Evolutionary conservation across 2,329 filamentous ascomycete genomes (phyloP).

Genomic region (Lecanicillium sp.): DNA sequence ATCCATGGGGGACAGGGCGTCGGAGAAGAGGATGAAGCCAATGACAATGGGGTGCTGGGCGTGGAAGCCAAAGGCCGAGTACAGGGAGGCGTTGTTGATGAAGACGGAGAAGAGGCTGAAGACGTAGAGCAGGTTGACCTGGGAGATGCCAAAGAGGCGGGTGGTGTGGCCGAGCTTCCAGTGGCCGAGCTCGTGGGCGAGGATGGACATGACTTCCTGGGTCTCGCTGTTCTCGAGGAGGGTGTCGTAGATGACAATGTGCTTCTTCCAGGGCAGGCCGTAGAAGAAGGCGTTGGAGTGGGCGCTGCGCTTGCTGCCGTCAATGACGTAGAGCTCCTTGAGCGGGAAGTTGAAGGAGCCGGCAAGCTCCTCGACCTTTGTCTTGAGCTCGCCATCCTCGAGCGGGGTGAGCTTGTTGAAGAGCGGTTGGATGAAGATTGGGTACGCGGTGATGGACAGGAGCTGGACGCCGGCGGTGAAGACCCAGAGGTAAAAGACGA

Average conservation of each 20-base stretch:
- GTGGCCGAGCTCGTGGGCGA: slow-evolving; percentile 93
- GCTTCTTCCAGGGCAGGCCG: slow-evolving; percentile 98
- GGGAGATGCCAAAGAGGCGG: slow-evolving; percentile 74
- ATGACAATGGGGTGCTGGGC: slow-evolving; percentile 84
- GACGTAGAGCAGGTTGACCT: slow-evolving; percentile 93
- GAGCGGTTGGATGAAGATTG: slow-evolving; percentile 83
- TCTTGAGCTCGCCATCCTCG: slow-evolving; percentile 79
- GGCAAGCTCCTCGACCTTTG: slow-evolving; percentile 76
- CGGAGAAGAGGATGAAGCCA: slow-evolving; percentile 94
- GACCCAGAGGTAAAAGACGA: slow-evolving; percentile 97
- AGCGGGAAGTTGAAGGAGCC: slow-evolving; percentile 84
- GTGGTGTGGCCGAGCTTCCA: slow-evolving; percentile 96
- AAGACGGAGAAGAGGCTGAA: slow-evolving; percentile 96
- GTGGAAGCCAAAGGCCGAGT: slow-evolving; percentile 83
- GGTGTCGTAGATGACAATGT: slow-evolving; percentile 99
- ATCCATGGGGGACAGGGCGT: slow-evolving; percentile 91
- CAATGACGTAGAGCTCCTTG: slow-evolving; percentile 88
- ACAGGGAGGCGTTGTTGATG: slow-evolving; percentile 89
- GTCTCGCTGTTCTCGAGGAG: slow-evolving; percentile 90
- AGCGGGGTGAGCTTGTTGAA: slow-evolving; percentile 98
- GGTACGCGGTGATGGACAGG: slow-evolving; percentile 93
- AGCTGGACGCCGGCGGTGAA: slow-evolving; percentile 86
- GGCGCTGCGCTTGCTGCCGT: slow-evolving; percentile 78
- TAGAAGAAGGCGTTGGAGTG: slow-evolving; percentile 95
- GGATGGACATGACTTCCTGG: slow-evolving; percentile 86